phyloP scores from a whole-genome alignment of 768 basidiomycete genomes.

The Auriscalpium microsporum region DNA sequence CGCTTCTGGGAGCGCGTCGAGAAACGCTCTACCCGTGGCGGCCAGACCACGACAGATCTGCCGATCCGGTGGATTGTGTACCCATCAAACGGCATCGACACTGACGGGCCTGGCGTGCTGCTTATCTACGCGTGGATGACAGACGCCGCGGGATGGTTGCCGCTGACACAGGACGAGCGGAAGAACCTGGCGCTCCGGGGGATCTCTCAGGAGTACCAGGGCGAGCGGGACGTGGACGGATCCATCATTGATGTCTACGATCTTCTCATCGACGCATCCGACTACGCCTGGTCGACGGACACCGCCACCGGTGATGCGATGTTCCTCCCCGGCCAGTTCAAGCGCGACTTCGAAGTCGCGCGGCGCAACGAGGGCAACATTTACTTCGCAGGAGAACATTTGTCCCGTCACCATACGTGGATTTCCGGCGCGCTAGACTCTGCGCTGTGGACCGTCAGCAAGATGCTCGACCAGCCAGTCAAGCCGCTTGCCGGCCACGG shows the following conservation, averaged over 20 bases:
- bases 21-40: neutral
- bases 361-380: too few relatives aligned
- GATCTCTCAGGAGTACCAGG: slow-evolving; percentile 5
- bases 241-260: neutral
- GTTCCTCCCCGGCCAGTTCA: too few relatives aligned
- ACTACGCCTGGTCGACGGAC: too few relatives aligned
- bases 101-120: slow-evolving; percentile 12
- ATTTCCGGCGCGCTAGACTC: too few relatives aligned
- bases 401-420: too few relatives aligned
- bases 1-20: neutral
- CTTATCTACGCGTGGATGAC: slow-evolving; percentile 15
- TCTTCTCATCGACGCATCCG: too few relatives aligned
- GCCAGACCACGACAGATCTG: neutral
- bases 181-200: slow-evolving; percentile 4
- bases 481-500: too few relatives aligned
- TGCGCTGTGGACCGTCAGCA: too few relatives aligned
- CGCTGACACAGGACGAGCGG: neutral
- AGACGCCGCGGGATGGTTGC: slow-evolving; percentile 7
- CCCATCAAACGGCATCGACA: neutral
- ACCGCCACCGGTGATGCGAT: too few relatives aligned
- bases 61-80: neutral
- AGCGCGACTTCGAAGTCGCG: too few relatives aligned
- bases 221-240: neutral
- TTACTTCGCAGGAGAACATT: too few relatives aligned
- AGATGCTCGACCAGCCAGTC: too few relatives aligned